phyloP scores from a whole-genome alignment of 148 eudicot genomes.

The Silene latifolia region DNA sequence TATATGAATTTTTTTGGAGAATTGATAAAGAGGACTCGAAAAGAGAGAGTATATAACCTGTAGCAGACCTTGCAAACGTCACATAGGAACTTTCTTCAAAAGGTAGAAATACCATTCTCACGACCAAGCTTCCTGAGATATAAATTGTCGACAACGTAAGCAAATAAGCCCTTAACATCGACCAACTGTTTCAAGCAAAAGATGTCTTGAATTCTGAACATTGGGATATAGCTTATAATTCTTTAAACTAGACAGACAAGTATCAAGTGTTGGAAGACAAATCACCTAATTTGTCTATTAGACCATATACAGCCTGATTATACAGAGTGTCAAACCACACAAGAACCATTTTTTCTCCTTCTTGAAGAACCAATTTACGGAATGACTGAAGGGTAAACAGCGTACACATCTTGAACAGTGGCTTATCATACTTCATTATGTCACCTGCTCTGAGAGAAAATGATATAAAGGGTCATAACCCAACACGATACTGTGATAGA shows the following conservation, averaged over 20 bases:
- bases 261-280: constrained; percentile 7
- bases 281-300: constrained; percentile 94
- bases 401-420: constrained; percentile 70
- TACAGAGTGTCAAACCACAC: constrained; percentile 96
- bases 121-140: constrained; percentile 89
- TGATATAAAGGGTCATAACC: constrained; percentile 3
- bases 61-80: constrained; percentile 93
- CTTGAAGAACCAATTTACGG: constrained; percentile 90
- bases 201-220: neutral
- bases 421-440: constrained; percentile 45
- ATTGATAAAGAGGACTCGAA: neutral
- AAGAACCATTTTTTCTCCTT: constrained; percentile 98
- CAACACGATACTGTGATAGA: constrained; percentile 7
- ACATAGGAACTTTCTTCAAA: constrained; percentile 97
- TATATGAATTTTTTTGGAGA: too few species aligned
- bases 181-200: constrained; percentile 3
- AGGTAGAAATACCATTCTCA: constrained; percentile 92
- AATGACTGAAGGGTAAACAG: constrained; percentile 81
- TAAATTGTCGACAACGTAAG: constrained; percentile 1
- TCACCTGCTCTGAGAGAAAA: constrained; percentile 45
- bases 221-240: neutral
- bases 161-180: neutral
- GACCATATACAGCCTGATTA: constrained; percentile 97
- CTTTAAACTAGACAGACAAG: neutral
- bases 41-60: constrained; percentile 58